Percentiles rank a stretch among this genome's conserved stretches.
Evolutionary conservation across 73 alveolate genomes (phyloP).

Genomic region (Uronychia setigera): DNA sequence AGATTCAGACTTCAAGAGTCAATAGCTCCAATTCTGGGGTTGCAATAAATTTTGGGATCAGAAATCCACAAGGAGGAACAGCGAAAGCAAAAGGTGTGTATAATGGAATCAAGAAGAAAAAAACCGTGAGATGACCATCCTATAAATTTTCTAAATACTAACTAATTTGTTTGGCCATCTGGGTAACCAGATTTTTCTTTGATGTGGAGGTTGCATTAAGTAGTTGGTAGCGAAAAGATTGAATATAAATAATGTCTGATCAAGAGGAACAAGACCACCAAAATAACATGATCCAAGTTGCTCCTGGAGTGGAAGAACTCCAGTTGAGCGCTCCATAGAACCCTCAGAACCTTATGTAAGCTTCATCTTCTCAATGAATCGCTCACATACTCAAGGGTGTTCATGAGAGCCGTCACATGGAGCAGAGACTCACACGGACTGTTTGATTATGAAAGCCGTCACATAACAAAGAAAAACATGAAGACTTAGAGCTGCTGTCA

Average conservation of each 20-base stretch:
- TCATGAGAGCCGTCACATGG: constrained; percentile 18
- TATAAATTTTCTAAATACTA: too few species aligned
- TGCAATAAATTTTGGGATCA: background rate
- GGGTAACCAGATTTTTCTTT: too few species aligned
- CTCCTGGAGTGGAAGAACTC: too few species aligned
- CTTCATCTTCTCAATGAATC: too few species aligned
- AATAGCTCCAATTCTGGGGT: background rate
- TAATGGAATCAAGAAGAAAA: background rate
- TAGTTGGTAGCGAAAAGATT: too few species aligned
- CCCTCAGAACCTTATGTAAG: background rate
- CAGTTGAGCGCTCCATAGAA: too few species aligned
- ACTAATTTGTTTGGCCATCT: too few species aligned
- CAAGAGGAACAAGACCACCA: too few species aligned
- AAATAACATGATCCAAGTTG: too few species aligned
- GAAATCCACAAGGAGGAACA: background rate
- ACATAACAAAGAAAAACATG: constrained; percentile 15
- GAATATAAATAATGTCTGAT: too few species aligned
- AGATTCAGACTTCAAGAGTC: background rate
- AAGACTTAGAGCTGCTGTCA: background rate
- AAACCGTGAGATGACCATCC: background rate
- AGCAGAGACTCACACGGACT: constrained; percentile 27
- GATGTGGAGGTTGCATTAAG: too few species aligned
- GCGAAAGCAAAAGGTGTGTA: background rate
- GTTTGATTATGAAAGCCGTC: constrained; percentile 11
- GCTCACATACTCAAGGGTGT: background rate